These are phyloP conservation scores for Sporothrix brasiliensis DNA, from an alignment of 2,329 filamentous ascomycete species.

Conservation along the genomic window DNA sequence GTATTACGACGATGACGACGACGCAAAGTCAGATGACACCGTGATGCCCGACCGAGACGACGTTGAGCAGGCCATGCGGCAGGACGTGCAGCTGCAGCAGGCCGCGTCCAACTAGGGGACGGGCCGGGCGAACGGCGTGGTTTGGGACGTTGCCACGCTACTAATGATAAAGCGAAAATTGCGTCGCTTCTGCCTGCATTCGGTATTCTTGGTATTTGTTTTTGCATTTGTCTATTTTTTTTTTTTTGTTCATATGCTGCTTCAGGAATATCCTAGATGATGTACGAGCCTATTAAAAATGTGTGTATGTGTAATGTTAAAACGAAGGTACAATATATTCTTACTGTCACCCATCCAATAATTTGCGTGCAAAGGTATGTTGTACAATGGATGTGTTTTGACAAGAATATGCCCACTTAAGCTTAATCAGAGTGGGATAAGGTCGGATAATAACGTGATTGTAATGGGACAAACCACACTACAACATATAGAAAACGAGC, in stretches of 20 bases:
- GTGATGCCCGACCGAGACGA: conserved; percentile 37
- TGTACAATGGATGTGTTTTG: neutral
- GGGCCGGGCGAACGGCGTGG: no score
- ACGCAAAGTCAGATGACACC: conserved; percentile 32
- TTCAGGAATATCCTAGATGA: neutral
- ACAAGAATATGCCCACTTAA: neutral
- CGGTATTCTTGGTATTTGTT: neutral
- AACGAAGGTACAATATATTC: neutral
- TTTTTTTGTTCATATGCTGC: neutral
- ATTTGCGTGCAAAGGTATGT: no score
- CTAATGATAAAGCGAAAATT: neutral
- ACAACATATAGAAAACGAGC: neutral
- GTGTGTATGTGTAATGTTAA: neutral
- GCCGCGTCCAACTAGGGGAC: neutral
- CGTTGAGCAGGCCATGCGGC: conserved; percentile 26
- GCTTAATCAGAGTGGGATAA: neutral
- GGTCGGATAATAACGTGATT: neutral
- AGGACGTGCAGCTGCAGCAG: neutral
- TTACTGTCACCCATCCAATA: no score
- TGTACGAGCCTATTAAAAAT: neutral
- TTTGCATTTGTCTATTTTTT: neutral
- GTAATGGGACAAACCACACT: neutral
- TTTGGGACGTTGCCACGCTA: neutral
- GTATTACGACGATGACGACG: conserved; percentile 34
- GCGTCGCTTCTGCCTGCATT: neutral